Evolutionary conservation across 2,329 filamentous ascomycete species (phyloP), one percentile per base, ranked within the genome.

Genomic region (Colletotrichum chrysophilum): DNA sequence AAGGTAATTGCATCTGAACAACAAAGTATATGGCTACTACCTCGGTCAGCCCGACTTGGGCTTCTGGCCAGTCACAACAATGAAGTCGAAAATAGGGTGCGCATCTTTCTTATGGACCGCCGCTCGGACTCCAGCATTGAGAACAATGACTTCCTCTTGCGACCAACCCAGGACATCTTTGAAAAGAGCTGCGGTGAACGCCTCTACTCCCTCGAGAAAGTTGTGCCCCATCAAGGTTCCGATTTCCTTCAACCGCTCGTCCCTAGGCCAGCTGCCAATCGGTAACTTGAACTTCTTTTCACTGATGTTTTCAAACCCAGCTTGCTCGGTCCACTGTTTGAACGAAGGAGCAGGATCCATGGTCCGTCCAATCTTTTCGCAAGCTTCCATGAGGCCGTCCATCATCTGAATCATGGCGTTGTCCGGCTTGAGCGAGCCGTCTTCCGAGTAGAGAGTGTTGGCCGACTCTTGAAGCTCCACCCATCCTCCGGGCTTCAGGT

Each of bases 171-270:
- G 74, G 6, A 81, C 79, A 21, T 80, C 79, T 7, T 80, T 83
- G 69, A 84, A 82, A 10, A 81, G 71, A 7, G 75, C 77, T n/a
- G 80, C 70, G 16, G 76, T 78, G 52, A 80, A 78, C 2, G 69
- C 79, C 28, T 80, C 74, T 1, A 77, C 75, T 9, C 78, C 73
- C 32, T 80, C 78, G 2, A 80, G 60, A 34, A 79, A 78, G 26
- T 80, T 78, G 1, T 73, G 70, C 2, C 77, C 70, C 38, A 79
- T 79, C 38, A 77, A 58, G 64, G 84, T 14, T 68, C 75, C 86
- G 66, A 87, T 81, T 66, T 85, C 83, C 76, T 87, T 88, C 24
- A 87, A 81, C 12, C 82, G 82, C 2, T 81, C 78, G 36, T 88
- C 83, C 55, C 82, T 85, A 3, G 87, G 83, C 87, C 87, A 86